Percentiles rank a stretch among this genome's conserved stretches.
These are phyloP conservation scores for Coelastrella sp. DNA, from an alignment of 139 green algal species.

Conservation along the genomic window DNA sequence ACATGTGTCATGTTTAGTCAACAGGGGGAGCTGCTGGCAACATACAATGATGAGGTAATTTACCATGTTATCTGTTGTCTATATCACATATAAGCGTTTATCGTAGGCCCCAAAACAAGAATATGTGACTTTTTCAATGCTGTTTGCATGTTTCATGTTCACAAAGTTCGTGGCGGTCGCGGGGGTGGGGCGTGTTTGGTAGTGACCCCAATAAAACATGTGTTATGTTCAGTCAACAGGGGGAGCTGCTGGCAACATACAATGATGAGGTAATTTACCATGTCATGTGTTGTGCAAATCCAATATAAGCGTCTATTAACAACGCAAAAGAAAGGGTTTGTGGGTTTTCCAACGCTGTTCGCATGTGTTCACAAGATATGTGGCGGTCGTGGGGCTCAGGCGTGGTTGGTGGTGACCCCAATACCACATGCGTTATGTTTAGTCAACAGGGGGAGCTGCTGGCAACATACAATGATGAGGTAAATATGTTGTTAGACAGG, in stretches of 20 bases:
- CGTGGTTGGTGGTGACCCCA: neutral
- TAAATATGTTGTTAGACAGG: too few relatives aligned
- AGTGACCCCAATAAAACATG: conserved; percentile 53
- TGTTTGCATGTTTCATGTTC: conserved; percentile 32
- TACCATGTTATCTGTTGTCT: neutral
- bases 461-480: conserved; percentile 77
- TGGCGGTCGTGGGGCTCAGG: neutral
- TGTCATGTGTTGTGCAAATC: neutral
- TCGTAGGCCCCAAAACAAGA: neutral
- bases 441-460: conserved; percentile 64
- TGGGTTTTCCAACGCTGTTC: neutral
- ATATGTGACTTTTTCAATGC: neutral
- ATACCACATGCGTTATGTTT: conserved; percentile 60
- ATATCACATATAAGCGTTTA: neutral
- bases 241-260: conserved; percentile 74
- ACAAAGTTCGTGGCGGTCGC: neutral
- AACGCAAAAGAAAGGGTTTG: too few relatives aligned
- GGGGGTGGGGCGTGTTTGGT: neutral
- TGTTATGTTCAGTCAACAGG: conserved; percentile 50
- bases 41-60: conserved; percentile 74
- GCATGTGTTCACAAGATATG: neutral
- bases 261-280: conserved; percentile 63
- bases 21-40: conserved; percentile 72
- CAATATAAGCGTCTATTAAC: too few relatives aligned
- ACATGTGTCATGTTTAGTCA: conserved; percentile 56